Conservation (phyloP, 1,284 basidiomycete species). For the Boletus mariae region DNA sequence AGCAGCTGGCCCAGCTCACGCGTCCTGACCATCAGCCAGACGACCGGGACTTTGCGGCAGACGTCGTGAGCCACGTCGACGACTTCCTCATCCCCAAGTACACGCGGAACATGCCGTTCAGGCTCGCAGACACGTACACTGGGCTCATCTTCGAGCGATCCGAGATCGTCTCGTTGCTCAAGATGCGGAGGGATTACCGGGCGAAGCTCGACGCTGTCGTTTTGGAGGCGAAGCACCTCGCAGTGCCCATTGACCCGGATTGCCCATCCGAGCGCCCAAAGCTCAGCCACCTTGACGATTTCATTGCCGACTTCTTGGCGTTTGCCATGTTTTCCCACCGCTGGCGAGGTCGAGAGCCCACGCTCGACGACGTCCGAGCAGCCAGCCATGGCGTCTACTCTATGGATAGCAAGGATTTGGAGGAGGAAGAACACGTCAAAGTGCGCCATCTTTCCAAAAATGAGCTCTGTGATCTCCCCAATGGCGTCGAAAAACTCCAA, state of each 20-base stretch:
- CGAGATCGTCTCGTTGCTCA: constrained; percentile 16
- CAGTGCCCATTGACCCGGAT: constrained; percentile 2
- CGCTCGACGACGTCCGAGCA: constrained; percentile 12
- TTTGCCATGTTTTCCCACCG: constrained; percentile 25
- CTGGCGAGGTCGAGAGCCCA: constrained; percentile 18
- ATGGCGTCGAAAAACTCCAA: constrained; percentile 19
- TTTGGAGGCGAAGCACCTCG: constrained; percentile 6
- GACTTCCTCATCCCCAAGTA: constrained; percentile 17
- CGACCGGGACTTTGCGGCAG: constrained; percentile 7
- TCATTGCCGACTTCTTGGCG: constrained; percentile 19
- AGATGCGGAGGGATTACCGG: constrained; percentile 11
- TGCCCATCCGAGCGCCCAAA: background rate
- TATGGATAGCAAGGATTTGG: background rate
- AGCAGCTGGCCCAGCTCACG: background rate
- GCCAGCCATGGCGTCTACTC: constrained; percentile 14
- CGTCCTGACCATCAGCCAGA: background rate
- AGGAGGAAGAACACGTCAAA: background rate
- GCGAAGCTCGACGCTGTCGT: constrained; percentile 9
- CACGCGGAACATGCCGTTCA: constrained; percentile 21
- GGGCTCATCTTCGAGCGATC: constrained; percentile 20
- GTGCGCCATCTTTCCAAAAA: background rate
- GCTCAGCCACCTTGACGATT: constrained; percentile 10
- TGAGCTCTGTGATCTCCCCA: background rate
- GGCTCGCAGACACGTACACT: constrained; percentile 25
- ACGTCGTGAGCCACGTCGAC: constrained; percentile 11